Percentiles rank a stretch among this genome's conserved stretches.
Conservation (phyloP, 495 filamentous ascomycete species). For the Penicillium paxilli region DNA sequence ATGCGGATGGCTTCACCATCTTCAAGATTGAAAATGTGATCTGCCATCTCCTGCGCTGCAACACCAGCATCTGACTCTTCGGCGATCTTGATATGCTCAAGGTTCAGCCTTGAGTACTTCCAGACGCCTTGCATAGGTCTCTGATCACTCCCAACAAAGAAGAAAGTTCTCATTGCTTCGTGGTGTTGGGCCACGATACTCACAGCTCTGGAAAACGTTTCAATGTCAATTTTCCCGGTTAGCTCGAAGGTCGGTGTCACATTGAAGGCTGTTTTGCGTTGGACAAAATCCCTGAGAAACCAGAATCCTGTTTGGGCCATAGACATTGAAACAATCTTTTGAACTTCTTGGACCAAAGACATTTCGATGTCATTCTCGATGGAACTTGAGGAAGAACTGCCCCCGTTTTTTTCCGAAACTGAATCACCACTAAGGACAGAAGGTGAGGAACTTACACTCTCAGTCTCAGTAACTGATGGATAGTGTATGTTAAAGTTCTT, state of each 20-base stretch:
- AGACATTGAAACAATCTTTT: not conserved
- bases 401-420: not conserved
- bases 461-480: not conserved
- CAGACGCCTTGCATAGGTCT: slow-evolving; percentile 24
- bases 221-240: slow-evolving; percentile 14
- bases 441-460: not conserved
- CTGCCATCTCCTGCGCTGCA: slow-evolving; percentile 12
- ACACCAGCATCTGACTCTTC: slow-evolving; percentile 11
- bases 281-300: slow-evolving; percentile 4
- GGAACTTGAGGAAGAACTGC: not conserved
- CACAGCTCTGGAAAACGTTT: slow-evolving; percentile 33
- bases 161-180: slow-evolving; percentile 45
- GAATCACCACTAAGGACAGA: not conserved
- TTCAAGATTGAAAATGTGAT: slow-evolving; percentile 30
- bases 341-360: not conserved
- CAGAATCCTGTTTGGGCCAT: not conserved
- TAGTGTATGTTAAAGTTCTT: not conserved
- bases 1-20: slow-evolving; percentile 30
- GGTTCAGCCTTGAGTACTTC: slow-evolving; percentile 10
- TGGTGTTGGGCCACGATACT: slow-evolving; percentile 31
- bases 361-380: not conserved
- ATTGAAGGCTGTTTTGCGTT: slow-evolving; percentile 14
- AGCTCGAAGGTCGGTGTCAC: slow-evolving; percentile 19
- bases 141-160: slow-evolving; percentile 22
- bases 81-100: slow-evolving; percentile 16